Percentiles rank a stretch among this genome's conserved stretches.
Evolutionary conservation across 1,139 yeast genomes (phyloP).

Genomic region (Blastobotrys ciferrii): DNA sequence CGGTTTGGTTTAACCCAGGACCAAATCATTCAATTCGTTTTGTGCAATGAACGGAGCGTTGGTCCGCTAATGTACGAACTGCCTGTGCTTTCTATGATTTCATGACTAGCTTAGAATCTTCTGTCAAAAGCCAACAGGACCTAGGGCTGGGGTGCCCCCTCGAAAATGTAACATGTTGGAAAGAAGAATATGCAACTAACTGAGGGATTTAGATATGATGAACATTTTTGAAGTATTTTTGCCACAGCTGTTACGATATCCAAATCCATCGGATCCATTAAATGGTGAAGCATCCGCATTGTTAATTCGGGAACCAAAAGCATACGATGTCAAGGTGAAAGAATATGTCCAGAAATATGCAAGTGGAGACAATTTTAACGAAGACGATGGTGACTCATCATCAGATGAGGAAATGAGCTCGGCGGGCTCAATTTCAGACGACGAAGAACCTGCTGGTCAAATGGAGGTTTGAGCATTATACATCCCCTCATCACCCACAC

Average conservation of each 20-base stretch:
- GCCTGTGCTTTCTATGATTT: too few species aligned
- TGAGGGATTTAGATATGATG: slow-evolving; percentile 43
- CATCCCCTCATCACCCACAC: not conserved
- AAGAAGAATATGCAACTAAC: slow-evolving; percentile 15
- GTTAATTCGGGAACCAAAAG: slow-evolving; percentile 65
- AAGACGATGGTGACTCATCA: slow-evolving; percentile 39
- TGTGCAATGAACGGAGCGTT: too few species aligned
- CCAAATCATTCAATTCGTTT: too few species aligned
- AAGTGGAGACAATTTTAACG: slow-evolving; percentile 41
- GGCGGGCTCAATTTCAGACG: slow-evolving; percentile 47
- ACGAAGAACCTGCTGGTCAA: slow-evolving; percentile 45
- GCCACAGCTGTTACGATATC: slow-evolving; percentile 88
- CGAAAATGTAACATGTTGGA: too few species aligned
- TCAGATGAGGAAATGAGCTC: slow-evolving; percentile 44
- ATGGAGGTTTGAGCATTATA: slow-evolving; percentile 35
- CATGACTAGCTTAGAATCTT: too few species aligned
- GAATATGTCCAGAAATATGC: slow-evolving; percentile 77
- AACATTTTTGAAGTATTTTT: slow-evolving; percentile 91
- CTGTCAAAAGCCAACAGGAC: too few species aligned
- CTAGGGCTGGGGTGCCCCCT: too few species aligned
- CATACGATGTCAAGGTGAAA: slow-evolving; percentile 68
- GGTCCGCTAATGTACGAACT: too few species aligned
- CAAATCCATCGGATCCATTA: slow-evolving; percentile 91
- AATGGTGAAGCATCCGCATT: slow-evolving; percentile 89
- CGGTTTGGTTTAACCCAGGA: too few species aligned